These are phyloP conservation scores for Coriolopsis trogii DNA, from an alignment of 1,284 basidiomycete genomes.

Conservation along the genomic window DNA sequence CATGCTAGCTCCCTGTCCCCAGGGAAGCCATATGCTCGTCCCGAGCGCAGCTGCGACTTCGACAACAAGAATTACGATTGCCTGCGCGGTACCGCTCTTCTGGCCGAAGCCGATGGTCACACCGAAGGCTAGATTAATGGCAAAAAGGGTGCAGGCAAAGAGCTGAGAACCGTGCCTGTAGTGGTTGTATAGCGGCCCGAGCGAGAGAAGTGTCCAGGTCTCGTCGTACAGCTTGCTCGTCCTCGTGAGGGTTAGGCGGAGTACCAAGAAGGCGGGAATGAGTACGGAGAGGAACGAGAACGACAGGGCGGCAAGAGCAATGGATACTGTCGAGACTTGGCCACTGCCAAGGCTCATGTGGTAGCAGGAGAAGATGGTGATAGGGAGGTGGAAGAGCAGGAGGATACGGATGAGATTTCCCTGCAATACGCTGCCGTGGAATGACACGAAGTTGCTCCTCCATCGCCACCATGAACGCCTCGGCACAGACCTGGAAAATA, in stretches of 20 bases:
- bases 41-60: conserved; percentile 84
- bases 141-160: conserved; percentile 83
- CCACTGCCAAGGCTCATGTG: conserved; percentile 69
- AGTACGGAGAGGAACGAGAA: conserved; percentile 82
- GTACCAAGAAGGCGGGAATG: conserved; percentile 75
- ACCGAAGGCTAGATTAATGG: conserved; percentile 81
- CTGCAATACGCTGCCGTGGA: conserved; percentile 77
- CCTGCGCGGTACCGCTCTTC: conserved; percentile 87
- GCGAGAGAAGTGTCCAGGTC: conserved; percentile 85
- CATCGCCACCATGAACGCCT: conserved; percentile 55
- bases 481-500: conserved; percentile 36
- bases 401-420: conserved; percentile 92
- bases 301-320: conserved; percentile 74
- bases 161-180: conserved; percentile 92
- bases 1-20: conserved; percentile 97
- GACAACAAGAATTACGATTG: conserved; percentile 84
- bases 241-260: conserved; percentile 77
- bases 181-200: conserved; percentile 95
- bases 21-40: conserved; percentile 93
- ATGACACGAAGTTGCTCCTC: conserved; percentile 67
- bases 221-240: conserved; percentile 95
- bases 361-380: conserved; percentile 90
- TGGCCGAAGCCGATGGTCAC: conserved; percentile 90
- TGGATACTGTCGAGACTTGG: conserved; percentile 56
- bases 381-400: conserved; percentile 90